Evolutionary conservation across 2,329 filamentous ascomycete species (phyloP).

Genomic region (Fusarium protoensiforme): DNA sequence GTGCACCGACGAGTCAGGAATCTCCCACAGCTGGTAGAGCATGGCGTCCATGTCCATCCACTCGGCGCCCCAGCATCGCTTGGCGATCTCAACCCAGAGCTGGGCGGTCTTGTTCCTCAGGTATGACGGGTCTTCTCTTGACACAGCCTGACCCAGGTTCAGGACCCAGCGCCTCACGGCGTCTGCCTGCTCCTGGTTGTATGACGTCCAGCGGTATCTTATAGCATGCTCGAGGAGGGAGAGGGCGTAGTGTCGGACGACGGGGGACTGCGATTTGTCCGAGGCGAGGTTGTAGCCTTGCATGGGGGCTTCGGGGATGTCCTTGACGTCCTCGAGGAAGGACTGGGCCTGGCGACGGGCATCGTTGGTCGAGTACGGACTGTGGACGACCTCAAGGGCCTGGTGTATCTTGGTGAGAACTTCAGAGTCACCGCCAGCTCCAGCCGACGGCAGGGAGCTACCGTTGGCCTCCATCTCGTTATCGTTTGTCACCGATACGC

Average conservation of each 20-base stretch:
- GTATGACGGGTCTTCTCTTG: constrained; percentile 80
- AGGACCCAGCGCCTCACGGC: constrained; percentile 82
- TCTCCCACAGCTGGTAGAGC: constrained; percentile 85
- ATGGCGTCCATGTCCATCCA: constrained; percentile 96
- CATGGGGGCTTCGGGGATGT: constrained; percentile 79
- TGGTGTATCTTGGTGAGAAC: constrained; percentile 78
- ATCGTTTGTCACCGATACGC: constrained; percentile 15
- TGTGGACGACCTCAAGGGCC: constrained; percentile 90
- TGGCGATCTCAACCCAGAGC: constrained; percentile 94
- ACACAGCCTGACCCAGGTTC: constrained; percentile 78
- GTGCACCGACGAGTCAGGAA: constrained; percentile 68
- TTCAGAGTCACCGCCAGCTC: constrained; percentile 53
- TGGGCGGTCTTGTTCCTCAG: constrained; percentile 94
- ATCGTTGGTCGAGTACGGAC: constrained; percentile 81
- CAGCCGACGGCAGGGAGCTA: constrained; percentile 44
- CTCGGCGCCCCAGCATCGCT: constrained; percentile 89
- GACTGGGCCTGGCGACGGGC: constrained; percentile 83
- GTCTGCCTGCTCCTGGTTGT: constrained; percentile 73
- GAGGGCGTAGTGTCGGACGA: constrained; percentile 93
- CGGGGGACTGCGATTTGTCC: constrained; percentile 77
- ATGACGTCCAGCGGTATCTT: constrained; percentile 84
- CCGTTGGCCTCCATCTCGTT: constrained; percentile 53
- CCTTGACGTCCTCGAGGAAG: constrained; percentile 89
- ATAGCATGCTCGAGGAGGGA: constrained; percentile 92
- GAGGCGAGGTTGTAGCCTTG: constrained; percentile 87